phyloP scores from a whole-genome alignment of 2,329 filamentous ascomycete genomes.

The Aureobasidium pullulans region DNA sequence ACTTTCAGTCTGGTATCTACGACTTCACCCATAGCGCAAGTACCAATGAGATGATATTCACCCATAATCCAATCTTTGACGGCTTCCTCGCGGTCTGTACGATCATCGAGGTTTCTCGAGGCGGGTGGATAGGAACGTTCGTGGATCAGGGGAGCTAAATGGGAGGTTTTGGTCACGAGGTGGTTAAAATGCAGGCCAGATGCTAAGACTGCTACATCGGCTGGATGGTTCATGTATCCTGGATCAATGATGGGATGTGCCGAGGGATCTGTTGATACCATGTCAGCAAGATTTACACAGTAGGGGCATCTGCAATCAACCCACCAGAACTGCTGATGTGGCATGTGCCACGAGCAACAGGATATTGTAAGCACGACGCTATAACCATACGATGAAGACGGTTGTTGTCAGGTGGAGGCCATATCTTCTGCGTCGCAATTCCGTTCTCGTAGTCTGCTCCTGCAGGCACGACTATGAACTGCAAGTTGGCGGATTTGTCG shows the following conservation, averaged over 20 bases:
- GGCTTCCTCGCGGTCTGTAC: slow-evolving; percentile 21
- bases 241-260: slow-evolving; percentile 19
- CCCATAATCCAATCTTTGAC: slow-evolving; percentile 22
- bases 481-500: slow-evolving; percentile 31
- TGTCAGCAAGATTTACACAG: neutral
- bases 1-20: slow-evolving; percentile 32
- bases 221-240: slow-evolving; percentile 18
- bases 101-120: slow-evolving; percentile 20
- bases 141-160: slow-evolving; percentile 35
- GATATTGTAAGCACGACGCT: slow-evolving; percentile 26
- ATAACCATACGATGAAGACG: slow-evolving; percentile 20
- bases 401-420: slow-evolving; percentile 20
- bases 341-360: slow-evolving; percentile 24
- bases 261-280: slow-evolving; percentile 11
- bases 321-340: slow-evolving; percentile 25
- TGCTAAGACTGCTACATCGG: slow-evolving; percentile 21
- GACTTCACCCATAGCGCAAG: slow-evolving; percentile 38
- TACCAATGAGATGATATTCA: slow-evolving; percentile 36
- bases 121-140: slow-evolving; percentile 27
- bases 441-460: slow-evolving; percentile 23
- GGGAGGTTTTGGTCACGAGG: slow-evolving; percentile 35
- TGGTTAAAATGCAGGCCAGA: slow-evolving; percentile 32
- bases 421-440: slow-evolving; percentile 25
- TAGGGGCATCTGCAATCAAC: neutral
- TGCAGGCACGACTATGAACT: slow-evolving; percentile 28